Conservation (phyloP, 495 filamentous ascomycete genomes). For the Chaetomium cochliodes region DNA sequence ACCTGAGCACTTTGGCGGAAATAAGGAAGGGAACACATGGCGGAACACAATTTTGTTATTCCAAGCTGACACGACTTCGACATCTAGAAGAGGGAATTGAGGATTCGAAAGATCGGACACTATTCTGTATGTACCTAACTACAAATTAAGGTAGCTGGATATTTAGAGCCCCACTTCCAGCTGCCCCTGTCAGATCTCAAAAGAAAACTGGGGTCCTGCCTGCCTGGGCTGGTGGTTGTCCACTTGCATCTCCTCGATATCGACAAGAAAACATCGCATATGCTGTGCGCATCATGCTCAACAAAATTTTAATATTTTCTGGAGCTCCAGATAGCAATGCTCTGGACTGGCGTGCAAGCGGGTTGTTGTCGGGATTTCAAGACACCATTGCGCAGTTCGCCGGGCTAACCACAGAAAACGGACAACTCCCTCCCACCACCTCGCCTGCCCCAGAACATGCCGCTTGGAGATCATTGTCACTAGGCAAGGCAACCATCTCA, state of each 20-base stretch:
- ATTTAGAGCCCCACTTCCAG: neutral
- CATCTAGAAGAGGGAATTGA: no score
- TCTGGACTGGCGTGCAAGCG: conserved; percentile 56
- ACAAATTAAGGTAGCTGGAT: no score
- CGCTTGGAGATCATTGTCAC: conserved; percentile 50
- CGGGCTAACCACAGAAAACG: conserved; percentile 17
- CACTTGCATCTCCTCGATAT: neutral
- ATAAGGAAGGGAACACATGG: no score
- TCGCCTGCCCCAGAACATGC: conserved; percentile 34
- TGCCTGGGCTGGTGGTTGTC: neutral
- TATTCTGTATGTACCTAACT: no score
- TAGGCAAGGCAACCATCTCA: conserved; percentile 37
- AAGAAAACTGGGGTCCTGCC: neutral
- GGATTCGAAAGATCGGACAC: no score
- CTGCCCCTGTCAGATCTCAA: neutral
- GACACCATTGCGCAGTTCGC: conserved; percentile 51
- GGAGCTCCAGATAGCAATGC: conserved; percentile 58
- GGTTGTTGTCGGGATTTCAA: conserved; percentile 49
- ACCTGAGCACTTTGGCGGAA: no score
- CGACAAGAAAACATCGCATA: neutral
- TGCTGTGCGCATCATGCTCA: conserved; percentile 42
- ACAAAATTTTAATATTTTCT: conserved; percentile 56
- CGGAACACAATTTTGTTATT: no score
- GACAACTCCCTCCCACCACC: conserved; percentile 1
- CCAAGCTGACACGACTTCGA: no score